A percentile compares a stretch with the other conserved stretches of the same genome.
Conservation (phyloP, 75 land plant species). For the Picea sitchensis region DNA sequence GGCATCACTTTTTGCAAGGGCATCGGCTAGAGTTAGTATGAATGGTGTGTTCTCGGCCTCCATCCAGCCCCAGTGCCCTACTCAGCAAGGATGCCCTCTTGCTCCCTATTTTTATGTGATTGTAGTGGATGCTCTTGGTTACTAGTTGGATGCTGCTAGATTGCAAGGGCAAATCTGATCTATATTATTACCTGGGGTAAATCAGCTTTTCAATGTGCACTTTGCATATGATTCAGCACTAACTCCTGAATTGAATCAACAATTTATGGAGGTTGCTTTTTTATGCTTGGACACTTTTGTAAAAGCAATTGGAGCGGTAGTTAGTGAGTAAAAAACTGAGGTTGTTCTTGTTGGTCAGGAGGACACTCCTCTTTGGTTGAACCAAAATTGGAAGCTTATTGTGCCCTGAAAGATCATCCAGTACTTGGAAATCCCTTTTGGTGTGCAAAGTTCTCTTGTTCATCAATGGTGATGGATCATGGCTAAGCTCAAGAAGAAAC, state of each 20-base stretch:
- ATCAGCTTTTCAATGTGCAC: background rate
- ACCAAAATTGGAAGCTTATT: too few relatives aligned
- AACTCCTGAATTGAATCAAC: background rate
- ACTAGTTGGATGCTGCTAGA: background rate
- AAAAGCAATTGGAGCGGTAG: background rate
- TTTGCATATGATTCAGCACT: background rate
- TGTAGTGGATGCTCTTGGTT: background rate
- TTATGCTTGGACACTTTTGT: background rate
- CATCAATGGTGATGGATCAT: too few relatives aligned
- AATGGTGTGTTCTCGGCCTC: background rate
- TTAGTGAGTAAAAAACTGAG: background rate
- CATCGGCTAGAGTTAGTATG: background rate
- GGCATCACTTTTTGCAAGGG: background rate
- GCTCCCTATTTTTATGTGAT: background rate
- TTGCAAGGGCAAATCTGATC: background rate
- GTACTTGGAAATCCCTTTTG: too few relatives aligned
- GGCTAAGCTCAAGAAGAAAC: too few relatives aligned
- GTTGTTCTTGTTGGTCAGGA: background rate
- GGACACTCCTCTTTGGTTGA: background rate
- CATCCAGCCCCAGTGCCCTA: background rate
- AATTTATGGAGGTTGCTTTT: background rate
- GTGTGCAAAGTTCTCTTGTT: too few relatives aligned
- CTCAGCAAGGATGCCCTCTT: background rate
- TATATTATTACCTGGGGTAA: background rate
- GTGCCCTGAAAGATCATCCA: too few relatives aligned